Evolutionary conservation across 225 moss, liverwort and hornwort species (phyloP).

Genomic region (Neckera pumila): DNA sequence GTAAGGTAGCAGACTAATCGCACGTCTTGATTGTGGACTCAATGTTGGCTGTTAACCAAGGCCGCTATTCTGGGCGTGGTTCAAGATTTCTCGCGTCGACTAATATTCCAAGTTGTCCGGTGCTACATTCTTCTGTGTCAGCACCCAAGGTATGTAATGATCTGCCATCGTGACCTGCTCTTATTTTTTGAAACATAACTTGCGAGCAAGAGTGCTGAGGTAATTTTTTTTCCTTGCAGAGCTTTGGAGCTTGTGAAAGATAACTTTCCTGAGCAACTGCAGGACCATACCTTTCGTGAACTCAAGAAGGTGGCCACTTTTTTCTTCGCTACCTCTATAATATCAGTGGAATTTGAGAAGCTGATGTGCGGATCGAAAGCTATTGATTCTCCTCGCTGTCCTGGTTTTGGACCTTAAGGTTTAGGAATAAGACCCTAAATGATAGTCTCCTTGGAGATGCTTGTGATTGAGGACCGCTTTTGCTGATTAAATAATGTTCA

Average conservation of each 20-base stretch:
- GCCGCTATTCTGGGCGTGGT: conserved; percentile 52
- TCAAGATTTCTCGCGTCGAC: conserved; percentile 78
- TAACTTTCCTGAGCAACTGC: conserved; percentile 57
- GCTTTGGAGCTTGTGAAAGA: conserved; percentile 62
- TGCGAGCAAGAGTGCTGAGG: not conserved
- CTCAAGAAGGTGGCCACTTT: conserved; percentile 51
- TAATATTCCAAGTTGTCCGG: conserved; percentile 77
- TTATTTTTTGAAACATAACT: not conserved
- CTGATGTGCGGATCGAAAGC: not conserved
- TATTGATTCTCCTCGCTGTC: not conserved
- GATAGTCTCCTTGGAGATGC: not conserved
- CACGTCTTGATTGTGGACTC: not conserved
- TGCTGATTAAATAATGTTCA: not conserved
- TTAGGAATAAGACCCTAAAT: not conserved
- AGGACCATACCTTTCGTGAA: conserved; percentile 71
- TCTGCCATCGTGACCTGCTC: not conserved
- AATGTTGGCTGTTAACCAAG: conserved; percentile 25
- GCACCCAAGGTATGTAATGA: conserved; percentile 56
- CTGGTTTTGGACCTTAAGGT: not conserved
- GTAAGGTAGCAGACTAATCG: not conserved
- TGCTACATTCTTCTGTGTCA: conserved; percentile 73
- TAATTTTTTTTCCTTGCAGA: conserved; percentile 21
- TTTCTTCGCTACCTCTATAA: not conserved
- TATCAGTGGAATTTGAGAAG: not conserved
- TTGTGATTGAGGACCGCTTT: not conserved